phyloP scores from a whole-genome alignment of 1,284 basidiomycete genomes.

The Cutaneotrichosporon sp. region DNA sequence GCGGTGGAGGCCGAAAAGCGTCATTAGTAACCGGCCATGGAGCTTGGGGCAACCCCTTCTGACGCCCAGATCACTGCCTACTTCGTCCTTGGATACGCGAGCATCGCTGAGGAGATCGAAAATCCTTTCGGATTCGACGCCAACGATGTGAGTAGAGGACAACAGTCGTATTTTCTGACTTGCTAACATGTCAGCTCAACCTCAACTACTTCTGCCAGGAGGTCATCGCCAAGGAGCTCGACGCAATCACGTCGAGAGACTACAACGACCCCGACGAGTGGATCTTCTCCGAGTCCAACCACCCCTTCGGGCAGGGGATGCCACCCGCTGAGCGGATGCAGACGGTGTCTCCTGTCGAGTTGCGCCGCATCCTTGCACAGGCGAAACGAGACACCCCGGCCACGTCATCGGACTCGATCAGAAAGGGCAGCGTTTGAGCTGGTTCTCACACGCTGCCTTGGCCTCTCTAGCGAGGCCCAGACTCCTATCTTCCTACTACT shows the following conservation, averaged over 20 bases:
- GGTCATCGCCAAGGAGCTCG: constrained; percentile 50
- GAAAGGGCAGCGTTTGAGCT: not conserved
- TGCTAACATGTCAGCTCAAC: constrained; percentile 28
- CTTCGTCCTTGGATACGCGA: constrained; percentile 52
- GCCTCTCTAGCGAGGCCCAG: not conserved
- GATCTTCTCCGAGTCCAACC: constrained; percentile 37
- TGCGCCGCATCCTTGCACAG: constrained; percentile 17
- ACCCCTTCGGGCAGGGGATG: constrained; percentile 22
- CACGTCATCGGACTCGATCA: not conserved
- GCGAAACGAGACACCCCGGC: not conserved
- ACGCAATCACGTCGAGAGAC: constrained; percentile 45
- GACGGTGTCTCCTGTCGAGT: not conserved
- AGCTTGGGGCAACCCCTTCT: not conserved
- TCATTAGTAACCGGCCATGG: not conserved
- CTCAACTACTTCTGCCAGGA: constrained; percentile 48
- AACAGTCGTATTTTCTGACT: not conserved
- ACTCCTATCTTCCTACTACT: not conserved
- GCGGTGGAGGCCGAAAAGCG: no score
- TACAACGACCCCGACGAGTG: constrained; percentile 39
- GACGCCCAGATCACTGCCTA: constrained; percentile 41
- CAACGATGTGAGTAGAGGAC: constrained; percentile 29
- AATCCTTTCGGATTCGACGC: constrained; percentile 52
- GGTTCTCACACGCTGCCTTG: not conserved
- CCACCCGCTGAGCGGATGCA: constrained; percentile 18
- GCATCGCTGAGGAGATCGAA: constrained; percentile 44